These are phyloP conservation scores for Macadamia integrifolia DNA, from an alignment of 164 flowering plant genomes.

Conservation along the genomic window DNA sequence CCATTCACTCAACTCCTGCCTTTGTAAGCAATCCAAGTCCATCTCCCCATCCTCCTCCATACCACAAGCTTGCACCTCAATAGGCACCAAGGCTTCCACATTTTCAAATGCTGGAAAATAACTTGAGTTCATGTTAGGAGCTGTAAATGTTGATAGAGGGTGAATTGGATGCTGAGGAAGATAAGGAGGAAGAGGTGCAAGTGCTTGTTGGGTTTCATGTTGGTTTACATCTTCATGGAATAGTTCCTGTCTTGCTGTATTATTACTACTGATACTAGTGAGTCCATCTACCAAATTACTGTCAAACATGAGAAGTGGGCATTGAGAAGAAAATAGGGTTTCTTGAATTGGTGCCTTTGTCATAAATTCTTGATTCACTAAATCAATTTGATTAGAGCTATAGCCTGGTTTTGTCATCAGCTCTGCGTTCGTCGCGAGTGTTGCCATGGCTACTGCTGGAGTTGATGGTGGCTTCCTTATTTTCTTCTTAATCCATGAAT, in stretches of 20 bases:
- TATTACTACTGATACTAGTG: not conserved
- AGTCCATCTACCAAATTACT: constrained; percentile 21
- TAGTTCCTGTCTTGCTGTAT: constrained; percentile 16
- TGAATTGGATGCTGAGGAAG: not conserved
- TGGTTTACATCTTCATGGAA: constrained; percentile 26
- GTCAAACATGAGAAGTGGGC: constrained; percentile 64
- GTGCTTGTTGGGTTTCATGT: constrained; percentile 16
- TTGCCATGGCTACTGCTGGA: constrained; percentile 1
- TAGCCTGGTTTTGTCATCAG: constrained; percentile 21
- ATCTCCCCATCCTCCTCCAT: constrained; percentile 34
- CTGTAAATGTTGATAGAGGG: constrained; percentile 3
- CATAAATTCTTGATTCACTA: constrained; percentile 33
- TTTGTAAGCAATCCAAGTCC: constrained; percentile 36
- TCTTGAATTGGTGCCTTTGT: constrained; percentile 31
- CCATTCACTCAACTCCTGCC: constrained; percentile 63
- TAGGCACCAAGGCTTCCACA: constrained; percentile 36
- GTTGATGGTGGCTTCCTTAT: constrained; percentile 49
- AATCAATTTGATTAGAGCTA: constrained; percentile 25
- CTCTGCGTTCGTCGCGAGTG: constrained; percentile 13
- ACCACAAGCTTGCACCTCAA: constrained; percentile 37
- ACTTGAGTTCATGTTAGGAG: constrained; percentile 18
- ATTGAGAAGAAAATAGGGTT: constrained; percentile 37
- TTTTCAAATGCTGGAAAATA: constrained; percentile 57
- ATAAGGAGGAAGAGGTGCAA: too few species aligned
- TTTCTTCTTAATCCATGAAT: constrained; percentile 95